phyloP scores from a whole-genome alignment of 345 rosid genomes.

The Eucalyptus pauciflora region DNA sequence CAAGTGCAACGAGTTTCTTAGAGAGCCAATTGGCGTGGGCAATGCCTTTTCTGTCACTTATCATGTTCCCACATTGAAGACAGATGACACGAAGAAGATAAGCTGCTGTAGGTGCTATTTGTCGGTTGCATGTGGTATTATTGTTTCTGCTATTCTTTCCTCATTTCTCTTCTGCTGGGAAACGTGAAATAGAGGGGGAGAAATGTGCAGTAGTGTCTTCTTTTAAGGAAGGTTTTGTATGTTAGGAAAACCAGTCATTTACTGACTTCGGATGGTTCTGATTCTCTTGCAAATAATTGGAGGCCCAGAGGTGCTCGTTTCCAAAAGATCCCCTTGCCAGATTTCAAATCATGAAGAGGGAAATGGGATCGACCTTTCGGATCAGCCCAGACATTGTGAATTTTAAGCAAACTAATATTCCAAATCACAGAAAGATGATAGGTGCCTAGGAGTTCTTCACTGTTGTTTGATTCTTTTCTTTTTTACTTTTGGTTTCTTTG shows the following conservation, averaged over 20 bases:
- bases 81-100: conserved; percentile 74
- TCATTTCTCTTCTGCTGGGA: background rate
- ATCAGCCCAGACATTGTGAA: background rate
- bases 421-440: background rate
- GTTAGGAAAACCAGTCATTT: background rate
- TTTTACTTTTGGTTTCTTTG: background rate
- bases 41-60: conserved; percentile 67
- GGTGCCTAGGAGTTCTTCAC: too few species aligned
- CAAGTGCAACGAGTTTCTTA: conserved; percentile 70
- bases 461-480: too few species aligned
- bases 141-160: background rate
- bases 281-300: background rate
- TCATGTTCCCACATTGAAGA: conserved; percentile 60
- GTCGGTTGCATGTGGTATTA: background rate
- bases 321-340: background rate
- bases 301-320: background rate
- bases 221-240: background rate
- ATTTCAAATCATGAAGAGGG: background rate
- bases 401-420: background rate
- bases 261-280: background rate
- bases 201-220: background rate
- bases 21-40: conserved; percentile 52
- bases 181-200: background rate
- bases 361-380: background rate
- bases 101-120: background rate